Evolutionary conservation across 345 rosid species (phyloP).

Genomic region (Camelina neglecta): DNA sequence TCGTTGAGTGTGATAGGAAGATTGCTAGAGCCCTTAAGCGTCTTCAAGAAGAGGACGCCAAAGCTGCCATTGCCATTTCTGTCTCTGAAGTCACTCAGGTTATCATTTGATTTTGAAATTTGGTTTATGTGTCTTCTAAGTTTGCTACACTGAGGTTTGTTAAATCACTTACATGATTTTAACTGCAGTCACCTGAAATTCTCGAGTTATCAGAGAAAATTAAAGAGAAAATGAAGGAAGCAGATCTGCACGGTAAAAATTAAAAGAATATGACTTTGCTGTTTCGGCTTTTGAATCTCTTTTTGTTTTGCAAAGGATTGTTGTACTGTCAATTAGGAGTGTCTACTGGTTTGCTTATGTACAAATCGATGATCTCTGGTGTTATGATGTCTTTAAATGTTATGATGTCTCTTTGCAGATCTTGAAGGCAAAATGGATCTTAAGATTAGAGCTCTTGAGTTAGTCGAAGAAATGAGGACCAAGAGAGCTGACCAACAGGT

Average conservation of each 20-base stretch:
- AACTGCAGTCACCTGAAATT: slow-evolving; percentile 67
- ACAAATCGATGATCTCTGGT: background rate
- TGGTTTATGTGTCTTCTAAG: background rate
- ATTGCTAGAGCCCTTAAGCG: slow-evolving; percentile 91
- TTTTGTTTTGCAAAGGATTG: background rate
- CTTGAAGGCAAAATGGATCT: slow-evolving; percentile 89
- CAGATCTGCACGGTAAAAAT: slow-evolving; percentile 72
- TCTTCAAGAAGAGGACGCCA: slow-evolving; percentile 97
- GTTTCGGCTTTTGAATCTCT: slow-evolving; percentile 1
- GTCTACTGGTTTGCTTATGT: background rate
- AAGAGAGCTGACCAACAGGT: slow-evolving; percentile 99
- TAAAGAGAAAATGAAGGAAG: slow-evolving; percentile 88
- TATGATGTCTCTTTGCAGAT: slow-evolving; percentile 52
- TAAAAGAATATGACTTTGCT: background rate
- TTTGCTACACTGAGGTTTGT: background rate
- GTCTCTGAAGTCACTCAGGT: slow-evolving; percentile 97
- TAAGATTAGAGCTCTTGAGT: slow-evolving; percentile 85
- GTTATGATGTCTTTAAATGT: background rate
- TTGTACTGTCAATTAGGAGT: slow-evolving; percentile 7
- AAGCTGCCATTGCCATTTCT: slow-evolving; percentile 95
- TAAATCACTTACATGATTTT: background rate
- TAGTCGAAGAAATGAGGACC: slow-evolving; percentile 82
- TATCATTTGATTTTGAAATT: background rate
- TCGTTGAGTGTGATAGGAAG: slow-evolving; percentile 94
- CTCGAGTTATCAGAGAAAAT: slow-evolving; percentile 82